phyloP scores from a whole-genome alignment of 2,329 filamentous ascomycete genomes.

The Gyromitra esculenta region DNA sequence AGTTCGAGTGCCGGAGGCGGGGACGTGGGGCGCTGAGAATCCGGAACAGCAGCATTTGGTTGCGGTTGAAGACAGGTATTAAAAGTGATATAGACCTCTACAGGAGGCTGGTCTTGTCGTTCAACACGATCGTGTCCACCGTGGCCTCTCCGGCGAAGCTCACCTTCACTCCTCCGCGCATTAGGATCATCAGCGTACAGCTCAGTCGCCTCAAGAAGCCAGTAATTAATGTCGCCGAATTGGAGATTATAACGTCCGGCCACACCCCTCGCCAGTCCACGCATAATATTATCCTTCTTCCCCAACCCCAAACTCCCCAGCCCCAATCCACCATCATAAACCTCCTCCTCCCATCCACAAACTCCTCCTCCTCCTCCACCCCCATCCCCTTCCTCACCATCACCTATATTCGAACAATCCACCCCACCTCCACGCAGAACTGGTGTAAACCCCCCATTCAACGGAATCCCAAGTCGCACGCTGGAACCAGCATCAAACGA shows the following conservation, averaged over 20 bases:
- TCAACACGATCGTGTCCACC: slow-evolving; percentile 22
- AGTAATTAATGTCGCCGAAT: slow-evolving; percentile 51
- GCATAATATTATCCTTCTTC: slow-evolving; percentile 38
- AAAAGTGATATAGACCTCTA: slow-evolving; percentile 77
- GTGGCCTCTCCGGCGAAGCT: slow-evolving; percentile 31
- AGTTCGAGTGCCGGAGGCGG: slow-evolving; percentile 74
- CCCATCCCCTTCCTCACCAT: slow-evolving; percentile 8
- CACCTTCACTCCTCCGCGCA: slow-evolving; percentile 11
- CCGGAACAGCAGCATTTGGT: slow-evolving; percentile 65
- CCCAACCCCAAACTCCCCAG: slow-evolving; percentile 8
- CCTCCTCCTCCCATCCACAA: slow-evolving; percentile 7
- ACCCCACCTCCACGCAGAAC: slow-evolving; percentile 1
- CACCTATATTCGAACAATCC: slow-evolving; percentile 16
- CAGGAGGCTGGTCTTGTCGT: slow-evolving; percentile 20
- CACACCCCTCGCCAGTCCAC: slow-evolving; percentile 42
- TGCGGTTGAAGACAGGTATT: slow-evolving; percentile 85
- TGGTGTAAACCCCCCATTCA: slow-evolving; percentile 21
- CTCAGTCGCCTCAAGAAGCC: slow-evolving; percentile 42
- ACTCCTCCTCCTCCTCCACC: neutral
- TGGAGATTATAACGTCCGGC: slow-evolving; percentile 48
- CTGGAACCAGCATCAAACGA: slow-evolving; percentile 33
- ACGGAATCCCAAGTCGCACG: slow-evolving; percentile 37
- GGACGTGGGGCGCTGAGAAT: slow-evolving; percentile 58
- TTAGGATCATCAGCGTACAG: slow-evolving; percentile 19
- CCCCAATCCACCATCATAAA: neutral